Base-by-base conservation (phyloP, 2,329 filamentous ascomycete genomes). In the Rhexocercosporidium sp. region DNA sequence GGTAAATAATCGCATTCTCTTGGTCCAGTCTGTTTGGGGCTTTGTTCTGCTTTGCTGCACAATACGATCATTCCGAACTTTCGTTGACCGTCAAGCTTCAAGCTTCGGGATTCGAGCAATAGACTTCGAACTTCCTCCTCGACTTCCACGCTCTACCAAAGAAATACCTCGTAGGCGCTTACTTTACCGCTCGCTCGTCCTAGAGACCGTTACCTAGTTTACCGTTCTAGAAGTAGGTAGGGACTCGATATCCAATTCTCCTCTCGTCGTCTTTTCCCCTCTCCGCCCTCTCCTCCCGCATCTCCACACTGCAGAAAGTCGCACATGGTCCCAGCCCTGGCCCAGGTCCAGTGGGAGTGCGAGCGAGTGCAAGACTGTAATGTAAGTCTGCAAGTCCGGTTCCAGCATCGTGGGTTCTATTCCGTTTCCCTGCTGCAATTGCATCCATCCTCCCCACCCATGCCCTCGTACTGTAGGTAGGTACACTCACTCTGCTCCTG, bases 291-390 rank as follows among this genome's bases (percentile, higher is more conserved):
- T 27, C n/a, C 59, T 59, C 64, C 56, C 44, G 25, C 64, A 46
- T 49, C 64, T 61, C 56, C 44, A 39, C 56, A n/a, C 53, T 57
- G 53, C 53, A 57, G 53, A 57, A 37, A 57, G 31, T 57, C 31
- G 16, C 31, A 57, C 31, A 25, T 57, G 31, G 29, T 22, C 20
- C 31, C 3, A 20, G 29, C 20, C 7, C 16, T 44, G 14, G 14
- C 14, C 14, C 39, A 44, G n/a, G 14, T 44, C 39, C n/a, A 54
- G 27, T 12, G 16, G 16, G 27, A 31, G 29, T 34, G 29, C 29
- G 22, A 20, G 18, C 29, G 11, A 31, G 12, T 31, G 16, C 14
- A 53, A 34, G 27, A 16, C 12, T 44, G n/a, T n/a, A n/a, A n/a
- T n/a, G n/a, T n/a, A n/a, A n/a, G n/a, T n/a, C n/a, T n/a, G n/a